These are phyloP conservation scores for Leccinum boreale DNA, from an alignment of 768 basidiomycete genomes.

Conservation along the genomic window DNA sequence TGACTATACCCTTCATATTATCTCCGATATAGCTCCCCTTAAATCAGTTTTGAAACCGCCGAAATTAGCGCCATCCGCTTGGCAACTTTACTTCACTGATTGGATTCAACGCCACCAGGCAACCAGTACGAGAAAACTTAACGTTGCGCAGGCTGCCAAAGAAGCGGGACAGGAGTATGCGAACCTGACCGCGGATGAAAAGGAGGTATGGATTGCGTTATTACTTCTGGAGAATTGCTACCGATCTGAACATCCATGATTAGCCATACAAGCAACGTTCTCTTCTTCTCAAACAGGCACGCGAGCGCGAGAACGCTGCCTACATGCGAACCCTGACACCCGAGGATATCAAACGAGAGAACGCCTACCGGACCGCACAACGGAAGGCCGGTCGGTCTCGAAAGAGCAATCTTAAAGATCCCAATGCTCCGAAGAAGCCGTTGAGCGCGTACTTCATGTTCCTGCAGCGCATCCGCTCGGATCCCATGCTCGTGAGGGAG, in stretches of 20 bases:
- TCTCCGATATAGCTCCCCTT: slow-evolving; percentile 48
- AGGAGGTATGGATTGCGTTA: slow-evolving; percentile 57
- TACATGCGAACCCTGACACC: slow-evolving; percentile 90
- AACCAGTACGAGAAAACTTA: slow-evolving; percentile 77
- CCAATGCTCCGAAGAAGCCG: slow-evolving; percentile 95
- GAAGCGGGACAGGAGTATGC: slow-evolving; percentile 92
- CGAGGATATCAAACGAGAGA: slow-evolving; percentile 93
- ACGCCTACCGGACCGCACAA: slow-evolving; percentile 85
- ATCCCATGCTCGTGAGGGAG: slow-evolving; percentile 66
- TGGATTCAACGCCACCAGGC: slow-evolving; percentile 88
- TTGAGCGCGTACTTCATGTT: slow-evolving; percentile 95
- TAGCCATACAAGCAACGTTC: slow-evolving; percentile 87
- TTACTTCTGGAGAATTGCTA: slow-evolving; percentile 22
- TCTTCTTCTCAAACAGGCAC: slow-evolving; percentile 77
- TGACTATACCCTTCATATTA: slow-evolving; percentile 23
- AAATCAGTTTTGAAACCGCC: slow-evolving; percentile 84
- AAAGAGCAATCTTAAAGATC: slow-evolving; percentile 94
- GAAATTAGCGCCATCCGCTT: slow-evolving; percentile 89
- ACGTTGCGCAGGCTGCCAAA: slow-evolving; percentile 93
- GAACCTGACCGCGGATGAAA: slow-evolving; percentile 70
- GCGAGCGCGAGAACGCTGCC: slow-evolving; percentile 75
- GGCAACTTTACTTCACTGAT: slow-evolving; percentile 96
- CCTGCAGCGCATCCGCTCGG: slow-evolving; percentile 83
- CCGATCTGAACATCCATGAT: slow-evolving; percentile 20
- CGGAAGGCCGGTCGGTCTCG: slow-evolving; percentile 90